Conservation (phyloP, 371 early-diverging fungal species). For the Mucor velutinosus region DNA sequence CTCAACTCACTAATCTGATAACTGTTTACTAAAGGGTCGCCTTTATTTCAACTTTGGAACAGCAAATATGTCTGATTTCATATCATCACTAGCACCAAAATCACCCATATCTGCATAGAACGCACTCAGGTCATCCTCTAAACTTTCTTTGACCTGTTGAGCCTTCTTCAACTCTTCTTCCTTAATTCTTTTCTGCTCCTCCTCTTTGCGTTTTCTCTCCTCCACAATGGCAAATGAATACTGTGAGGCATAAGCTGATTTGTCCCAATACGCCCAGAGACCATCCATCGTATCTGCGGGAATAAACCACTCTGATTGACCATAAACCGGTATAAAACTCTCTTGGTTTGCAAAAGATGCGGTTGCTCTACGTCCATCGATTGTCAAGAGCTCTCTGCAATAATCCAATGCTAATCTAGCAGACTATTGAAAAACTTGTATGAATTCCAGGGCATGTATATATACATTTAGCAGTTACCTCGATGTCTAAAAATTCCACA, state of each 20-base stretch:
- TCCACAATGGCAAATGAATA: constrained; percentile 30
- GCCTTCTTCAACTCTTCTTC: constrained; percentile 32
- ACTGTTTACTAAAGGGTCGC: neutral
- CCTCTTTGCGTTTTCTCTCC: constrained; percentile 29
- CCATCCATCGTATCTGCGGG: constrained; percentile 35
- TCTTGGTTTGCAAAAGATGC: constrained; percentile 50
- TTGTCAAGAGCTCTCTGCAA: constrained; percentile 25
- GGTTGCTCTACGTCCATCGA: constrained; percentile 42
- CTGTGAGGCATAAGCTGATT: constrained; percentile 48
- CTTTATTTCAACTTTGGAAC: constrained; percentile 30
- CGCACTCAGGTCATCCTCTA: constrained; percentile 48
- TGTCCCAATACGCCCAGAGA: constrained; percentile 58
- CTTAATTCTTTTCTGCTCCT: constrained; percentile 14
- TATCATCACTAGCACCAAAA: constrained; percentile 27
- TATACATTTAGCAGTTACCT: constrained; percentile 15
- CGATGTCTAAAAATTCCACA: constrained; percentile 46
- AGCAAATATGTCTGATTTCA: constrained; percentile 41
- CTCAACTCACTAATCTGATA: too few species aligned
- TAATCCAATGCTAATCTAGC: constrained; percentile 33
- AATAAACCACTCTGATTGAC: constrained; percentile 48
- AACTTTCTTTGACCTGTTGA: constrained; percentile 25
- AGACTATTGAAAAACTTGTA: constrained; percentile 10
- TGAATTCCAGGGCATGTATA: neutral
- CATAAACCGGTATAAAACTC: constrained; percentile 59
- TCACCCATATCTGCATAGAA: constrained; percentile 52